Evolutionary conservation across 1,284 basidiomycete species (phyloP).

Genomic region (Boletus sp.): DNA sequence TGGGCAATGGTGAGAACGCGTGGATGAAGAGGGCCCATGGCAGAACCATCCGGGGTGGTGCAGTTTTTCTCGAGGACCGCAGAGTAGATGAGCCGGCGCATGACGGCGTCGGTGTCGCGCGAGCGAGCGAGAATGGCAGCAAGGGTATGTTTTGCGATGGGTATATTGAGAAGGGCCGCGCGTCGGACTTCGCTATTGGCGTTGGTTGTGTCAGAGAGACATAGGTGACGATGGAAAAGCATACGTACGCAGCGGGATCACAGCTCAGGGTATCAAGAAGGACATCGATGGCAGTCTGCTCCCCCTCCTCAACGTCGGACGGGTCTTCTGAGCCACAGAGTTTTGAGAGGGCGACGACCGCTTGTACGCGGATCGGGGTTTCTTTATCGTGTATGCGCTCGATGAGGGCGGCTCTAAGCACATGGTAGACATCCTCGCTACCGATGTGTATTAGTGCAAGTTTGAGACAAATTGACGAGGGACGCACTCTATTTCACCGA

Average conservation of each 20-base stretch:
- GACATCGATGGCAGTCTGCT: slow-evolving; percentile 62
- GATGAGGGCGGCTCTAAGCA: slow-evolving; percentile 68
- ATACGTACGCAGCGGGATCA: slow-evolving; percentile 75
- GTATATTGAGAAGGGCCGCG: slow-evolving; percentile 79
- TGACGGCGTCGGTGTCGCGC: slow-evolving; percentile 80
- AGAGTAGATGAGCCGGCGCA: slow-evolving; percentile 80
- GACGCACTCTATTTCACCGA: slow-evolving; percentile 81
- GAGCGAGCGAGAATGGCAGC: slow-evolving; percentile 74
- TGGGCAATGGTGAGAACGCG: slow-evolving; percentile 70
- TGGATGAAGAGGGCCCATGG: slow-evolving; percentile 60
- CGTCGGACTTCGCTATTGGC: slow-evolving; percentile 80
- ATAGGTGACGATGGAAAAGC: background rate
- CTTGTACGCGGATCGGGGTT: slow-evolving; percentile 76
- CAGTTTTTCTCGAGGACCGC: slow-evolving; percentile 46
- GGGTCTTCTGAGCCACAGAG: slow-evolving; percentile 76
- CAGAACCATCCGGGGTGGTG: slow-evolving; percentile 17
- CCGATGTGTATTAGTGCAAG: background rate
- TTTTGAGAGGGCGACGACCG: slow-evolving; percentile 82
- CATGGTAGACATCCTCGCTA: slow-evolving; percentile 80
- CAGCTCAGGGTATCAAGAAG: slow-evolving; percentile 71
- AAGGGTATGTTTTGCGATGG: slow-evolving; percentile 59
- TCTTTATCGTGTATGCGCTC: slow-evolving; percentile 87
- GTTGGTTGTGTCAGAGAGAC: background rate
- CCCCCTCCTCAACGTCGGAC: slow-evolving; percentile 61
- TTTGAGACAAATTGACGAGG: background rate